phyloP scores from a whole-genome alignment of 129 eudicot genomes.

The Cynara cardunculus region DNA sequence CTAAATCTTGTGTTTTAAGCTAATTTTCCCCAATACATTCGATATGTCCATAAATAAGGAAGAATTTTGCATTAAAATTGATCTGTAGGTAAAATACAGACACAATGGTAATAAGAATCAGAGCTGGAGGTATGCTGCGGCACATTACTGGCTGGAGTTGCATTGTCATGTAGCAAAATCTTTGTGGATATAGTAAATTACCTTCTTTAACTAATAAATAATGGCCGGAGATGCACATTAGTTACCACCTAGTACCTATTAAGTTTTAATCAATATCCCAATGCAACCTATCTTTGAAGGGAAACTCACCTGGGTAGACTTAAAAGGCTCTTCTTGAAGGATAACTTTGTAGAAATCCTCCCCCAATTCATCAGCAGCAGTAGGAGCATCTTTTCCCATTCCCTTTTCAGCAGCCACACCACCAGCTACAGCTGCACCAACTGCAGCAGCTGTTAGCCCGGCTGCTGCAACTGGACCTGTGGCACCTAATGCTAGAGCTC shows the following conservation, averaged over 20 bases:
- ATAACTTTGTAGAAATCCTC: conserved; percentile 91
- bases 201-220: neutral
- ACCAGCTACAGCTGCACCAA: conserved; percentile 86
- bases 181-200: neutral
- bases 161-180: neutral
- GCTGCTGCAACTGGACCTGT: conserved; percentile 77
- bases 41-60: neutral
- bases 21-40: neutral
- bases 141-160: neutral
- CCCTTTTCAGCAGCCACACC: conserved; percentile 75
- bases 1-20: neutral
- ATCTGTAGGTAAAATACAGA: neutral
- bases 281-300: neutral
- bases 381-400: conserved; percentile 68
- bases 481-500: conserved; percentile 77
- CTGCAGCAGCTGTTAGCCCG: conserved; percentile 68
- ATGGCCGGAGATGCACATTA: neutral
- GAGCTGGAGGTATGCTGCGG: neutral
- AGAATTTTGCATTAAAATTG: neutral
- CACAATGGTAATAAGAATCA: neutral
- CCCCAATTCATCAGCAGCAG: conserved; percentile 76
- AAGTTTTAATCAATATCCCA: neutral
- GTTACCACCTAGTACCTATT: neutral
- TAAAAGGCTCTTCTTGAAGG: conserved; percentile 90
- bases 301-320: conserved; percentile 65